These are phyloP conservation scores for Nephelium lappaceum DNA, from an alignment of 345 rosid genomes.

Conservation along the genomic window DNA sequence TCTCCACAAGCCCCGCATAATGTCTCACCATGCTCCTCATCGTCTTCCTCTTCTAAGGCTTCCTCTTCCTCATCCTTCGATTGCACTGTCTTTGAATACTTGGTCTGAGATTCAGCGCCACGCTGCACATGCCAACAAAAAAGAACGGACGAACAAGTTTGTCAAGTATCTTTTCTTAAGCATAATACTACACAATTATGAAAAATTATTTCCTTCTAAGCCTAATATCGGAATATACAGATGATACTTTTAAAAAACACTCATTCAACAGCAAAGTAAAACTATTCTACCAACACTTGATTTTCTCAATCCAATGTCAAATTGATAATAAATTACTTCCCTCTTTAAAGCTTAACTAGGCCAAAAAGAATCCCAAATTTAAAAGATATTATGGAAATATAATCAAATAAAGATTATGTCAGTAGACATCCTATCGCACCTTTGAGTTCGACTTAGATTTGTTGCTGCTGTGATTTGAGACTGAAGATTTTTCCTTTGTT, in stretches of 20 bases:
- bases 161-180: neutral
- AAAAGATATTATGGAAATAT: neutral
- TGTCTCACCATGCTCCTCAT: slow-evolving; percentile 63
- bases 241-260: neutral
- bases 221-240: neutral
- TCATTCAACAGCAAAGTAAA: neutral
- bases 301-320: neutral
- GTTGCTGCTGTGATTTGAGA: slow-evolving; percentile 68
- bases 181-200: neutral
- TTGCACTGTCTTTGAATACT: slow-evolving; percentile 39
- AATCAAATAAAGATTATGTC: neutral
- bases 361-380: neutral
- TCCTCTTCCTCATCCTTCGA: slow-evolving; percentile 59
- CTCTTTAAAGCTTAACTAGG: neutral
- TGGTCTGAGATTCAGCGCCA: slow-evolving; percentile 55
- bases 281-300: neutral
- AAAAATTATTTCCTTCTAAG: neutral
- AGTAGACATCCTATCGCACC: slow-evolving; percentile 34
- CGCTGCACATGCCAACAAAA: slow-evolving; percentile 36
- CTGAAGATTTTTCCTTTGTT: slow-evolving; percentile 62
- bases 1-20: slow-evolving; percentile 71
- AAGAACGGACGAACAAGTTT: neutral
- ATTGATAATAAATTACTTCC: neutral
- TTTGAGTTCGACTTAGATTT: slow-evolving; percentile 76
- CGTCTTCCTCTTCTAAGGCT: slow-evolving; percentile 61